A percentile compares a stretch with the other conserved stretches of the same genome.
These are phyloP conservation scores for Calonectria pseudoturangicola DNA, from an alignment of 2,329 filamentous ascomycete genomes.

Conservation along the genomic window DNA sequence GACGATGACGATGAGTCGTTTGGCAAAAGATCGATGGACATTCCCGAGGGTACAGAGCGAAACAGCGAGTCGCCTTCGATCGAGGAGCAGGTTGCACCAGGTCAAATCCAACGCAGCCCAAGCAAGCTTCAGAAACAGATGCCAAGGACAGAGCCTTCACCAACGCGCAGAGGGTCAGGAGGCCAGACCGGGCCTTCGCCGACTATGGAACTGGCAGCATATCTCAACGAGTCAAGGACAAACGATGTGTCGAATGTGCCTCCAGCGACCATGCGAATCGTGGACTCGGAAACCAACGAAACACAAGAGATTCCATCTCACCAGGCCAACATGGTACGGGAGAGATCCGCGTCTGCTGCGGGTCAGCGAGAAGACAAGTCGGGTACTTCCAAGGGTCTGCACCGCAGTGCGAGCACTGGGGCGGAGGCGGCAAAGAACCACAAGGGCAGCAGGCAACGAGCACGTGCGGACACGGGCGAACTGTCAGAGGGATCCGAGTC, in stretches of 20 bases:
- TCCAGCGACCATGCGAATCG: constrained; percentile 74
- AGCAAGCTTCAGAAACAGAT: constrained; percentile 84
- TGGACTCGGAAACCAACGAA: constrained; percentile 72
- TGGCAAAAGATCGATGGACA: constrained; percentile 79
- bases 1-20: constrained; percentile 77
- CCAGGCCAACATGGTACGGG: constrained; percentile 56
- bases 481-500: constrained; percentile 69
- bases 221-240: constrained; percentile 65
- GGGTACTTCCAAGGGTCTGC: constrained; percentile 47
- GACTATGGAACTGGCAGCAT: constrained; percentile 65
- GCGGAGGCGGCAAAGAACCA: constrained; percentile 70
- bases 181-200: constrained; percentile 55
- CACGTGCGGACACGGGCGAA: constrained; percentile 81
- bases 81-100: constrained; percentile 68
- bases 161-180: constrained; percentile 62
- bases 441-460: constrained; percentile 70
- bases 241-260: constrained; percentile 75
- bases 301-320: constrained; percentile 60
- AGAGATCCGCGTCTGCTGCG: constrained; percentile 60
- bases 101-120: constrained; percentile 73
- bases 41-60: constrained; percentile 60
- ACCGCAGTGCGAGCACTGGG: constrained; percentile 58
- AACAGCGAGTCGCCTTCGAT: constrained; percentile 63
- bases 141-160: constrained; percentile 69
- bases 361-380: constrained; percentile 62